phyloP scores from a whole-genome alignment of 2,329 filamentous ascomycete genomes.

The Fusarium oxysporum region DNA sequence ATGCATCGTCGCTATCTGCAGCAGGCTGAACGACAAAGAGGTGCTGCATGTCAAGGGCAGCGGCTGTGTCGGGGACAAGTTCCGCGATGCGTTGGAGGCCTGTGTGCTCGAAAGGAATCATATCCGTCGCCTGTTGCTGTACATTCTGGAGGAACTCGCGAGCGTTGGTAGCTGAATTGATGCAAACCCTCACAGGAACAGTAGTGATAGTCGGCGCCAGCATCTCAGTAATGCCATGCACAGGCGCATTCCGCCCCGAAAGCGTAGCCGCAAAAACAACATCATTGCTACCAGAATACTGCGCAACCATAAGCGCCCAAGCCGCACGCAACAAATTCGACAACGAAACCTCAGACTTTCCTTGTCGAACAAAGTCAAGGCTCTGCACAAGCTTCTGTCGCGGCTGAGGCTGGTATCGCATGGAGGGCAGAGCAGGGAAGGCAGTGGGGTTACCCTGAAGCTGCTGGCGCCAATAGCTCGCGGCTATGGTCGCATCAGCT shows the following conservation, averaged over 20 bases:
- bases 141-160: rapidly evolving
- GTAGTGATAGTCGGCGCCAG: neutral
- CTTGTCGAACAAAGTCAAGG: neutral
- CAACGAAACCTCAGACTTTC: neutral
- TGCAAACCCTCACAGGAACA: neutral
- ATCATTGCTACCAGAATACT: neutral
- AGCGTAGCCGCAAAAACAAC: neutral
- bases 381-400: neutral
- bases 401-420: conserved; percentile 1
- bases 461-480: neutral
- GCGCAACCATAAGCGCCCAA: neutral
- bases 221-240: neutral
- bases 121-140: neutral
- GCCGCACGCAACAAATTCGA: neutral
- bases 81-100: neutral
- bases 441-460: neutral
- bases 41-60: neutral
- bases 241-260: neutral
- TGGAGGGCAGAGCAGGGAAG: neutral
- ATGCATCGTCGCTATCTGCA: neutral
- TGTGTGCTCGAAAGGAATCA: conserved; percentile 1
- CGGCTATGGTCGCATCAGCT: neutral
- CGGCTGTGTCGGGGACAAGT: neutral
- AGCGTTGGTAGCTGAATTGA: rapidly evolving
- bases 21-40: neutral